Base-by-base conservation (phyloP, 2,329 filamentous ascomycete genomes). In the Ceratocystis colombiana region DNA sequence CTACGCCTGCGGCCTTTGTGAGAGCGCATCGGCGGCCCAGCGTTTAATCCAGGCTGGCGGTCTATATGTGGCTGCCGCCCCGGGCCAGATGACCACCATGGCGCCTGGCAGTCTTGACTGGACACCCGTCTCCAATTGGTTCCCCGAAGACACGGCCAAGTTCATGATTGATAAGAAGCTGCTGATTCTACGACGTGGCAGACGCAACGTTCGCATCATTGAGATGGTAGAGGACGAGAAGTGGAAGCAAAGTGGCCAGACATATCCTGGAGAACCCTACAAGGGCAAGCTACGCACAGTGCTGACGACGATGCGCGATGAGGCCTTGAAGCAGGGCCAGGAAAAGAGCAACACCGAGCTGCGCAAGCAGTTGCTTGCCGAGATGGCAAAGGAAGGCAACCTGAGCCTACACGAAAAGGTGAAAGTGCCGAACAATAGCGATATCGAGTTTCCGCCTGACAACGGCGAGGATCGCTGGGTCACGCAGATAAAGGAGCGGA, bases 161-260 rank as follows among this genome's bases (percentile, higher is more conserved):
- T 88, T 80, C 71, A 76, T 88, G 66, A 80, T 89, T 20, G 82
- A 85, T 68, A 82, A 73, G 66, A 78, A 80, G 69, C 70, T 86
- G 61, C 75, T 87, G 69, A 79, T 87, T 70, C 75, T 87, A 64
- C 82, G 85, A 69, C 83, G 80, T 71, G 84, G 84, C 70, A 86
- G 85, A 76, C 80, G 85, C 74, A 84, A 86, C 69, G 74, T 87
- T 59, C 81, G 83, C 59, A 79, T 86, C 69, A 77, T 87, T 64
- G 77, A 86, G 73, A 77, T 87, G 68, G 76, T 87, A 37, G 76
- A 74, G 68, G 82, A 87, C 71, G 76, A 82, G 61, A 79, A 79
- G 68, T 86, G 81, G 78, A 71, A 74, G 53, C 71, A 70, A 3
- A 79, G 76, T 66, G 82, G 82, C 33, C 67, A 76, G 68, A 74